Base-by-base conservation (phyloP, 345 rosid species). In the Fremontodendron californicum region DNA sequence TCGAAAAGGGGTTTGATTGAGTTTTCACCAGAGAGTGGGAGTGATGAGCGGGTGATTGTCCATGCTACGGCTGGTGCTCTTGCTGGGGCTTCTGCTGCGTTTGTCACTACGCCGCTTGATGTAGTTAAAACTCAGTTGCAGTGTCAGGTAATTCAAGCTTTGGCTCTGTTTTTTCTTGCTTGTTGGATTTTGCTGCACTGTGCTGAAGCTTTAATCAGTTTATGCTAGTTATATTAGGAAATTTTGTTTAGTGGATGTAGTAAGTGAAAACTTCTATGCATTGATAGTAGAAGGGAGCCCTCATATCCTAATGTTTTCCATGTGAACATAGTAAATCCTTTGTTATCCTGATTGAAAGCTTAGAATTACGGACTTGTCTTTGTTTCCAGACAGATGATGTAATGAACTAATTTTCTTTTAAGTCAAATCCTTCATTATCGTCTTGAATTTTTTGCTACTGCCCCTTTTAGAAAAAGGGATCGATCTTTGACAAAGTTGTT, bases 51-150 rank as follows among this genome's bases (percentile, higher is more conserved):
- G 69, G 88, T 86, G 89, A 78, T 87, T 76, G 87, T 92, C 66
- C 93, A 93, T 58, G 99, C 98, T 75, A 96, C 99, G 29, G 99
- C 98, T 5, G 99, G 99, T 54, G 98, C 99, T 11, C 94, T 89
- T 0, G 99, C 99, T 6, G 99, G 99, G n/a, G 98, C 91, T 0
- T 66, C 84, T 67, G 95, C 93, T 0, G 89, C 93, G 15, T 90
- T 84, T 1, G 43, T 87, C 19, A 91, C 95, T 7, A 91, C 95
- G 19, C 95, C 93, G 3, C 89, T 91, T 55, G 95, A 91, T 80
- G 93, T 91, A 9, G 95, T 89, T 62, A 91, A 91, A 79, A 91
- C 95, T 75, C 95, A 88, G 78, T 86, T 96, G 91, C 99, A 96
- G 75, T 96, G 99, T 84, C 99, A 96, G 99, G 99, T 96, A 83